Conservation (phyloP, 2,329 filamentous ascomycete genomes). For the Escovopsis sp. region DNA sequence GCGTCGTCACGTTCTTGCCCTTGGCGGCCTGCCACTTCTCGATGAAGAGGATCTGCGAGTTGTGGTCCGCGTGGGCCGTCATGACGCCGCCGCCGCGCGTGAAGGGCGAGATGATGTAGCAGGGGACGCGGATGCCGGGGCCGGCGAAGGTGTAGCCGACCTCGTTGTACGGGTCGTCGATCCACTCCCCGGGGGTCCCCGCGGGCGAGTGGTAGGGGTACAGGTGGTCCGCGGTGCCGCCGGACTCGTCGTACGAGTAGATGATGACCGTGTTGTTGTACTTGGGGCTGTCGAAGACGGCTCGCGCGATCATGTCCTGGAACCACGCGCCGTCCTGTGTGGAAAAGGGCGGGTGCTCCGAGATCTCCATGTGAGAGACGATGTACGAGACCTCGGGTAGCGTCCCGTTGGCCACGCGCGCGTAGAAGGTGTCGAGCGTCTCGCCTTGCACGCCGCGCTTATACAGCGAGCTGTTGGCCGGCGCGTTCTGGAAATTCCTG, state of each 20-base stretch:
- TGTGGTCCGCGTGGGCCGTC: slow-evolving; percentile 39
- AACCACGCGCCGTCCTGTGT: slow-evolving; percentile 41
- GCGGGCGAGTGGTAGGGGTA: slow-evolving; percentile 33
- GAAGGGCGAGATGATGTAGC: slow-evolving; percentile 41
- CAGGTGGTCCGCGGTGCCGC: slow-evolving; percentile 41
- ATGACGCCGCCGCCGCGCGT: slow-evolving; percentile 38
- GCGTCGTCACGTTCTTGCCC: slow-evolving; percentile 22
- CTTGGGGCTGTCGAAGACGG: slow-evolving; percentile 32
- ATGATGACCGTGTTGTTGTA: slow-evolving; percentile 34
- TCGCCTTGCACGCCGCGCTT: slow-evolving; percentile 31
- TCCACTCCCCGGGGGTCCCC: slow-evolving; percentile 37
- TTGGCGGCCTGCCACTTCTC: slow-evolving; percentile 30
- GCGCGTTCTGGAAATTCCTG: slow-evolving; percentile 33
- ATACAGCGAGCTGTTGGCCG: slow-evolving; percentile 24
- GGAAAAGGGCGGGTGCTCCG: slow-evolving; percentile 37
- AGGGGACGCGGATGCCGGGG: slow-evolving; percentile 32
- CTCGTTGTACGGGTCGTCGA: slow-evolving; percentile 25
- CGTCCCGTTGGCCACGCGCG: slow-evolving; percentile 32
- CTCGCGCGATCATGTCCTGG: slow-evolving; percentile 35
- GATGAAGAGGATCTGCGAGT: slow-evolving; percentile 38
- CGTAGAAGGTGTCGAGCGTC: slow-evolving; percentile 34
- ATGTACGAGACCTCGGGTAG: slow-evolving; percentile 38
- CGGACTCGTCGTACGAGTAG: slow-evolving; percentile 32
- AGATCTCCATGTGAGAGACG: slow-evolving; percentile 34
- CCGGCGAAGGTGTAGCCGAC: slow-evolving; percentile 23